Percentiles rank a stretch among this genome's conserved stretches.
Evolutionary conservation across 495 filamentous ascomycete species (phyloP).

Genomic region (Aspergillus kassunensis): DNA sequence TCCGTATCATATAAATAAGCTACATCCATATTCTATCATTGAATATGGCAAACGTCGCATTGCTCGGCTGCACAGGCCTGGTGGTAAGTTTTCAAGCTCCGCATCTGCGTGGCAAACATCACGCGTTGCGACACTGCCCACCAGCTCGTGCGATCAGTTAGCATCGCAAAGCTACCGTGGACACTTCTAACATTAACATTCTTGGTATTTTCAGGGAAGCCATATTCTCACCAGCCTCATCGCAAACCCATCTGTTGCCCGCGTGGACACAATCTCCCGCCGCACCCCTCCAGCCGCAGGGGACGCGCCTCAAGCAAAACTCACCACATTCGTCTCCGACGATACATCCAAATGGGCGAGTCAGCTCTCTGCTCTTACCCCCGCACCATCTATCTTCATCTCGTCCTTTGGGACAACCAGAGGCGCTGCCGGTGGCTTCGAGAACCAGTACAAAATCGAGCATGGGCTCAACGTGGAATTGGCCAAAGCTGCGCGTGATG

Average conservation of each 20-base stretch:
- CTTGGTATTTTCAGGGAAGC: conserved; percentile 31
- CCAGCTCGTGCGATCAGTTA: neutral
- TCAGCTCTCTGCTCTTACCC: conserved; percentile 48
- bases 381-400: conserved; percentile 56
- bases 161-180: neutral
- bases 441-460: conserved; percentile 73
- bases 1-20: no score
- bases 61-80: conserved; percentile 47
- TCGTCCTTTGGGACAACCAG: conserved; percentile 67
- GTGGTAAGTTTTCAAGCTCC: conserved; percentile 34
- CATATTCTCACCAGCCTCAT: conserved; percentile 48
- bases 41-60: conserved; percentile 41
- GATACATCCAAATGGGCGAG: conserved; percentile 54
- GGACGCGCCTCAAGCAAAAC: conserved; percentile 33
- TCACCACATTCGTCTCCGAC: conserved; percentile 41
- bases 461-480: conserved; percentile 69
- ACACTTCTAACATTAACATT: neutral
- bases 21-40: no score
- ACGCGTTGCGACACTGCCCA: no score
- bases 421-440: conserved; percentile 60
- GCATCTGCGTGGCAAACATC: neutral
- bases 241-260: conserved; percentile 31
- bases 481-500: conserved; percentile 59
- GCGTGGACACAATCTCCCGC: conserved; percentile 47
- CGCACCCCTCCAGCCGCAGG: conserved; percentile 32